A percentile compares a stretch with the other conserved stretches of the same genome.
These are phyloP conservation scores for Heterobasidion parviporum DNA, from an alignment of 1,284 basidiomycete species.

Conservation along the genomic window DNA sequence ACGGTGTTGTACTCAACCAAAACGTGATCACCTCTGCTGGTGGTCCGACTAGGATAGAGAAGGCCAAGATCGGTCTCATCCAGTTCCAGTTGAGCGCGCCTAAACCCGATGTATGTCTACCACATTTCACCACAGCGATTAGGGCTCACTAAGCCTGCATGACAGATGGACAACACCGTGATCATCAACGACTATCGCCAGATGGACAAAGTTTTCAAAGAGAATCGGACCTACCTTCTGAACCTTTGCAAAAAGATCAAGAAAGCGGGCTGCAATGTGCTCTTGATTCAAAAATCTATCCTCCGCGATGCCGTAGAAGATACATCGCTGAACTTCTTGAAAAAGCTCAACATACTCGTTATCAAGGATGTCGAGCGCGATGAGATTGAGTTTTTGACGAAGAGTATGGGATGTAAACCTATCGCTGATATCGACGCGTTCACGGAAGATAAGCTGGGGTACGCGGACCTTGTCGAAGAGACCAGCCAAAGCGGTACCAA, in stretches of 20 bases:
- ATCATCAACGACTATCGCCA: conserved; percentile 99
- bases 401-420: conserved; percentile 93
- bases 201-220: conserved; percentile 99
- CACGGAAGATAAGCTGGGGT: conserved; percentile 97
- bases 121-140: neutral
- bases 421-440: conserved; percentile 98
- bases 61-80: conserved; percentile 97
- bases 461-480: conserved; percentile 95
- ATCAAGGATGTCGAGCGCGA: conserved; percentile 99
- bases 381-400: conserved; percentile 96
- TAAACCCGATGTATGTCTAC: conserved; percentile 83
- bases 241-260: conserved; percentile 99
- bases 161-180: conserved; percentile 98
- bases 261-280: conserved; percentile 97
- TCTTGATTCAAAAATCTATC: conserved; percentile 98
- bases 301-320: conserved; percentile 98
- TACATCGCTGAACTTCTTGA: conserved; percentile 96
- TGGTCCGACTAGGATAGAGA: conserved; percentile 93
- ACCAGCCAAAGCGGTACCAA: conserved; percentile 79
- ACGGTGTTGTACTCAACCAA: conserved; percentile 95
- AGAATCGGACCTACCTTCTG: conserved; percentile 95
- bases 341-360: conserved; percentile 94
- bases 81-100: conserved; percentile 98
- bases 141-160: neutral
- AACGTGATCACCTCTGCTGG: conserved; percentile 87